Base-by-base conservation (phyloP, 495 filamentous ascomycete species). In the Aspergillus carlsbadensis region DNA sequence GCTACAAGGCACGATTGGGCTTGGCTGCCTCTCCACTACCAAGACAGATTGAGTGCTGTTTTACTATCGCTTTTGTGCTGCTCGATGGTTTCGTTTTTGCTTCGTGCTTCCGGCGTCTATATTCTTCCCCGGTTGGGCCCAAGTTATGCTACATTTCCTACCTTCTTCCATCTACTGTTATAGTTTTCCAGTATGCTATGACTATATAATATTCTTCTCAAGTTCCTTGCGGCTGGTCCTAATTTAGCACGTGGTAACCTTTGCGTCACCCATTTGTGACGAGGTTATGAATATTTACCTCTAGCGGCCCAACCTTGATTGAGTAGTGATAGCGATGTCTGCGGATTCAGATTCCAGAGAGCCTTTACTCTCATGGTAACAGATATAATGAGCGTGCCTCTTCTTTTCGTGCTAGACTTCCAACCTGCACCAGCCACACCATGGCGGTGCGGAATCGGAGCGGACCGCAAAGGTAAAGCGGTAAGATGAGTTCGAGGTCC, bases 381-480 rank as follows among this genome's bases (percentile, higher is more conserved):
- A 29, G 26, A 8, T 29, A 29, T 3, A 29, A 8, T 3, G 26
- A 8, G 26, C 3, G 6, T 48, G 22, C 21, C 31, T 15, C 5
- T 29, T 11, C 6, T 24, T 20, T 18, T 29, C 10, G 18, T 47
- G 26, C 15, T 29, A 31, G 44, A 11, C 45, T 18, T 20, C 11
- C 3, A 31, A 35, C 15, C 22, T 58, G 59, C 57, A 57, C 63
- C 48, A 65, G 62, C 59, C 59, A 66, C 56, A 15, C 42, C 66
- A 50, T 62, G 69, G 70, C 70, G 70, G 61, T 62, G 69, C 70
- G 70, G 65, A 56, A 70, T 76, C 73, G 73, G 74, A 67, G 70
- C 71, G 63, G 70, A 73, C 71, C 73, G 69, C 70, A 72, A 76
- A 72, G 70, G 26, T 29, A 29, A 29, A 29, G 26, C 26, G 63